phyloP scores from a whole-genome alignment of 768 basidiomycete genomes.

The Tulasnella sp. region DNA sequence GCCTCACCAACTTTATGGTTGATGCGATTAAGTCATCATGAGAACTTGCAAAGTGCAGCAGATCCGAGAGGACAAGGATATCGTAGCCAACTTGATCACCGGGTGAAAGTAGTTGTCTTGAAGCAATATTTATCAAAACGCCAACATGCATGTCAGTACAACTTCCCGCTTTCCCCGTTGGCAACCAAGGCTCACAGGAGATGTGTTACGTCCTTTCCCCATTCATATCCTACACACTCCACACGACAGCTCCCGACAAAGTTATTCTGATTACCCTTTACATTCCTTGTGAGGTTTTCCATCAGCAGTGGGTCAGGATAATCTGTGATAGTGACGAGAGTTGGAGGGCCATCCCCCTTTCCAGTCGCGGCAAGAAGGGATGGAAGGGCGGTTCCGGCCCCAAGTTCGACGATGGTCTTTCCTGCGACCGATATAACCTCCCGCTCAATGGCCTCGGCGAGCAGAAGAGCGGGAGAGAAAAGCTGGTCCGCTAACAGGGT shows the following conservation, averaged over 20 bases:
- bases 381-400: conserved; percentile 63
- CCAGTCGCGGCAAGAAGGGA: conserved; percentile 51
- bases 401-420: conserved; percentile 51
- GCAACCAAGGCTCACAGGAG: conserved; percentile 45
- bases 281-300: conserved; percentile 52
- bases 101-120: not conserved
- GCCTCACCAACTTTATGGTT: conserved; percentile 47
- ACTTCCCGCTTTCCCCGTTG: not conserved
- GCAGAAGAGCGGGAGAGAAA: conserved; percentile 63
- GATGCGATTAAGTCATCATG: conserved; percentile 56
- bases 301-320: conserved; percentile 63
- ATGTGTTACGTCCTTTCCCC: conserved; percentile 51
- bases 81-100: conserved; percentile 43
- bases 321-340: conserved; percentile 58
- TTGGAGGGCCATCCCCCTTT: conserved; percentile 37
- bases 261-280: conserved; percentile 46
- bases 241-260: conserved; percentile 44
- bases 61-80: conserved; percentile 62
- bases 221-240: conserved; percentile 53
- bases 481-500: conserved; percentile 69
- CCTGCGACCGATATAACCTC: conserved; percentile 45
- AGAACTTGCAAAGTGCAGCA: conserved; percentile 62
- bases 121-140: not conserved
- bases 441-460: conserved; percentile 63
- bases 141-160: not conserved